Conservation (phyloP, 768 basidiomycete species). For the Goffeauzyma gilvescens region DNA sequence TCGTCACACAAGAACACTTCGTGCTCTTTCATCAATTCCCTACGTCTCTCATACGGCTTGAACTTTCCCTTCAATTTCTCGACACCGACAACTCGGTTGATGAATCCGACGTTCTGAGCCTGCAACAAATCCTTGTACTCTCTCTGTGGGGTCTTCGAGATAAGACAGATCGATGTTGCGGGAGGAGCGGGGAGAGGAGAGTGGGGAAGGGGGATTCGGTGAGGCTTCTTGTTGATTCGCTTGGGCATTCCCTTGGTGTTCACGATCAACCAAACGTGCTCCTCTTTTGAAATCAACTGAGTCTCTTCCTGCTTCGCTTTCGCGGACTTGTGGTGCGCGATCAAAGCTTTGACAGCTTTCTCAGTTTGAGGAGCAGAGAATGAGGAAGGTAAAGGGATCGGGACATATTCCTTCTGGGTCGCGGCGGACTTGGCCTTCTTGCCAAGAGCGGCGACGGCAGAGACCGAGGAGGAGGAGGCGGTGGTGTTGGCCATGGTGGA, state of each 20-base stretch:
- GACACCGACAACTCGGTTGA: constrained; percentile 75
- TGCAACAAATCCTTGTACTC: constrained; percentile 87
- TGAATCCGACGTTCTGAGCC: constrained; percentile 58
- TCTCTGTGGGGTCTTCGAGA: constrained; percentile 88
- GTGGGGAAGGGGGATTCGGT: constrained; percentile 53
- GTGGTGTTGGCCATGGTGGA: constrained; percentile 5
- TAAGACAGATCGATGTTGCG: constrained; percentile 59
- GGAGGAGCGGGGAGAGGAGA: constrained; percentile 53
- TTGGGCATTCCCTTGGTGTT: constrained; percentile 66
- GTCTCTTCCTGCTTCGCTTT: constrained; percentile 48
- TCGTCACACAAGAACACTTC: constrained; percentile 88
- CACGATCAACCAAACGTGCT: constrained; percentile 72
- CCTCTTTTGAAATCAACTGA: constrained; percentile 52
- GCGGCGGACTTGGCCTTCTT: not conserved
- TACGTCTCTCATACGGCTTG: constrained; percentile 39
- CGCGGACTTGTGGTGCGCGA: constrained; percentile 48
- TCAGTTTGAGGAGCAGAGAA: constrained; percentile 54
- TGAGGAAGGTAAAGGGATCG: constrained; percentile 11
- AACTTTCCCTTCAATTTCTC: constrained; percentile 87
- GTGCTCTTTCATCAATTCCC: constrained; percentile 68
- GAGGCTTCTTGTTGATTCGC: constrained; percentile 57
- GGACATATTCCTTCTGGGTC: not conserved
- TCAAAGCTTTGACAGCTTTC: constrained; percentile 60
- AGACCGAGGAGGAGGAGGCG: not conserved
- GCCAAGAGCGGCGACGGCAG: not conserved